Evolutionary conservation across 306 rosid species (phyloP), one percentile per base, ranked within the genome.

Genomic region (Dalbergia cultrata): DNA sequence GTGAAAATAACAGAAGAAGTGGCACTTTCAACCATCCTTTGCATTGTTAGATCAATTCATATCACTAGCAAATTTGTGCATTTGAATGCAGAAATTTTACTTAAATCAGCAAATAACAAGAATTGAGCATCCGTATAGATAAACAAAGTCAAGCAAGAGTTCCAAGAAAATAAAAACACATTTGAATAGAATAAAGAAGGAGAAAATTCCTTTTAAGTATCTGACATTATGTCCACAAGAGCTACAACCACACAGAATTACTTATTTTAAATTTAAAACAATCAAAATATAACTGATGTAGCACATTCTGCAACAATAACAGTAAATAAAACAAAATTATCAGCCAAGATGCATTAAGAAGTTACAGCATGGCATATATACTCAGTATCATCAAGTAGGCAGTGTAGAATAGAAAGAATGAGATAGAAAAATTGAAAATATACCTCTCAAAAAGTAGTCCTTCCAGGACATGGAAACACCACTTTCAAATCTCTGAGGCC

Each of bases 391-490:
- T 33, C 54, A 81, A 79, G 56, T 21, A 54, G 72, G 80, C n/a
- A 17, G 22, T 76, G 77, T 53, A 49, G n/a, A 64, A 77, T n/a
- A 56, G 21, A 57, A 74, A 60, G 70, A 75, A 64, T 5, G 45
- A 14, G 62, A 26, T 17, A 69, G 33, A 9, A 80, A 76, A 67
- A 59, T 44, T 34, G 41, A 63, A 67, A 76, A n/a, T 76, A 72
- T 91, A 95, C 99, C 99, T 88, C 89, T 90, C 83, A 60, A 50
- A 76, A 88, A 88, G 90, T 95, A 95, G 88, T 95, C 99, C 87
- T 82, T 89, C 99, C 97, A 93, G 67, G 99, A 93, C 95, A 95
- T 91, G 78, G 81, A 67, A 80, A 91, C 94, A 37, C 45, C 69
- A 77, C 90, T 70, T 81, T 90, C 88, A 80, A 90, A 93, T 71